These are phyloP conservation scores for Sporothrix globosa DNA, from an alignment of 2,329 filamentous ascomycete species.

Conservation along the genomic window DNA sequence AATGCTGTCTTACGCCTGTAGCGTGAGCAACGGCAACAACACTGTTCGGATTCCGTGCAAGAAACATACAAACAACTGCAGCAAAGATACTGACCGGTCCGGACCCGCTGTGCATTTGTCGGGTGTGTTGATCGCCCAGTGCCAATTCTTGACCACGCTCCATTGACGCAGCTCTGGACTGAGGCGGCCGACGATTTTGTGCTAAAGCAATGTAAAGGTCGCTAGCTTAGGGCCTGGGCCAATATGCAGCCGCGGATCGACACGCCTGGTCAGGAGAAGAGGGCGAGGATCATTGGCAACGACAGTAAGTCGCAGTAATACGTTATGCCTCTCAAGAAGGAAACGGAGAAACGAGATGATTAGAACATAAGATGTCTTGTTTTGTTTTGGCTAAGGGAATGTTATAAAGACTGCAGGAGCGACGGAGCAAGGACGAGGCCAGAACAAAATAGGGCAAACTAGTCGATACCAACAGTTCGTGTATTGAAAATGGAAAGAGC, in stretches of 20 bases:
- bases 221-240: not conserved
- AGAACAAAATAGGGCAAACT: not conserved
- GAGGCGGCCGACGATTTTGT: not conserved
- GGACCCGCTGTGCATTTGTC: too few species aligned
- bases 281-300: not conserved
- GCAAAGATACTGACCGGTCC: too few species aligned
- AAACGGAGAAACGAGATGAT: not conserved
- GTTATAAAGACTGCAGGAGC: not conserved
- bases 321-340: too few species aligned
- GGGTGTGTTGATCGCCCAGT: too few species aligned
- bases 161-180: not conserved
- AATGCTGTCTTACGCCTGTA: not conserved
- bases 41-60: not conserved
- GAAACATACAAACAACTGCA: not conserved
- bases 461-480: not conserved
- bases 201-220: not conserved
- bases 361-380: too few species aligned
- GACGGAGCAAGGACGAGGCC: not conserved
- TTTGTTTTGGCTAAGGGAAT: not conserved
- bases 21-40: not conserved
- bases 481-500: not conserved
- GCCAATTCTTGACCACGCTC: not conserved
- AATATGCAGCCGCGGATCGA: not conserved
- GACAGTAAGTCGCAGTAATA: too few species aligned
- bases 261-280: not conserved